Conservation (phyloP, 208 protist species). For the Naegleria gruberi region DNA sequence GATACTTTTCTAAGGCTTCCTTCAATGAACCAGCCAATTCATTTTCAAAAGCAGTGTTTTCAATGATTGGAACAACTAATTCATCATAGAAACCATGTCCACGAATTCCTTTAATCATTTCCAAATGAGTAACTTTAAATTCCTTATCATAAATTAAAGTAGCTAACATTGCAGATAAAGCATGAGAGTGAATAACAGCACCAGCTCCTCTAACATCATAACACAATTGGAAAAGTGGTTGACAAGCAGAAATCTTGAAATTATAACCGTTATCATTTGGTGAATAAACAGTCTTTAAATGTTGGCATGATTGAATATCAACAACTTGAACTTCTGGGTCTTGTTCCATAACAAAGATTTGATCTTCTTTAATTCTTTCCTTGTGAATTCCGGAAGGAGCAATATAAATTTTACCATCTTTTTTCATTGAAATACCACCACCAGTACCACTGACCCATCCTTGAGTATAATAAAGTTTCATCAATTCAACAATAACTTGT, state of each 20-base stretch:
- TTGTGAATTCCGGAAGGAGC: conserved; percentile 87
- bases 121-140: conserved; percentile 82
- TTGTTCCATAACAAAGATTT: conserved; percentile 78
- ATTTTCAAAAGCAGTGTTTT: conserved; percentile 74
- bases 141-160: conserved; percentile 74
- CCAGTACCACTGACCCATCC: conserved; percentile 62
- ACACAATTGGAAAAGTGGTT: conserved; percentile 83
- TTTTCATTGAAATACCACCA: conserved; percentile 79
- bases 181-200: conserved; percentile 84
- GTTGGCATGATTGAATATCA: background rate
- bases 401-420: conserved; percentile 67
- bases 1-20: conserved; percentile 59
- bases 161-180: conserved; percentile 60
- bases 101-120: conserved; percentile 86
- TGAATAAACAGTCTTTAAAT: conserved; percentile 38
- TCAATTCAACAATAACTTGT: conserved; percentile 2
- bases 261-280: conserved; percentile 29
- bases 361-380: conserved; percentile 72
- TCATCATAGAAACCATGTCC: conserved; percentile 63
- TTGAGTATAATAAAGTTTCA: background rate
- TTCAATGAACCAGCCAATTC: conserved; percentile 44
- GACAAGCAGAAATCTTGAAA: conserved; percentile 77
- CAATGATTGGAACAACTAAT: conserved; percentile 88
- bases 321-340: conserved; percentile 22
- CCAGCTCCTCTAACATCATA: conserved; percentile 70